Evolutionary conservation across 2,329 filamentous ascomycete species (phyloP).

Genomic region (Claviceps arundinis): DNA sequence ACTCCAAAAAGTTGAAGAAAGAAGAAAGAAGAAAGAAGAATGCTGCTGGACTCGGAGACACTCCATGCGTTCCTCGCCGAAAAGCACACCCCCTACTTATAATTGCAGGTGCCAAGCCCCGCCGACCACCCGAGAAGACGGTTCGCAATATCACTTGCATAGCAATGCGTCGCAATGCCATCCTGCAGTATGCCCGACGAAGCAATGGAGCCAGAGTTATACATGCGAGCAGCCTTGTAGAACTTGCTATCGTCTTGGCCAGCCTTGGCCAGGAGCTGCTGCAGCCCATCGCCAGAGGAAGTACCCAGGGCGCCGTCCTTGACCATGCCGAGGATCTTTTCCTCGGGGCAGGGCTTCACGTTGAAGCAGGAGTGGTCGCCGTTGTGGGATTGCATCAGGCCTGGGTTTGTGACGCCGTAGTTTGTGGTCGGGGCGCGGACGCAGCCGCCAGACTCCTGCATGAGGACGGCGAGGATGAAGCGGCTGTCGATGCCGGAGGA

Average conservation of each 20-base stretch:
- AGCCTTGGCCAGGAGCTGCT: conserved; percentile 18
- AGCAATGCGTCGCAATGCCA: conserved; percentile 33
- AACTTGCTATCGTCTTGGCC: conserved; percentile 13
- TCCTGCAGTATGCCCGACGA: conserved; percentile 24
- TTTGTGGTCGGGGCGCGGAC: conserved; percentile 26
- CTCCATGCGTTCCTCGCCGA: background rate
- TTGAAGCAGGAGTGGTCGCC: conserved; percentile 20
- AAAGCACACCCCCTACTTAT: background rate
- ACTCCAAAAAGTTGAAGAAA: background rate
- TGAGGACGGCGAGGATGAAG: conserved; percentile 28
- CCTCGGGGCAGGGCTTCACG: conserved; percentile 15
- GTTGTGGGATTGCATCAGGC: conserved; percentile 26
- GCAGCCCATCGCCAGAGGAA: conserved; percentile 26
- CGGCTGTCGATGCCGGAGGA: conserved; percentile 21
- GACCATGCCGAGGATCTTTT: conserved; percentile 18
- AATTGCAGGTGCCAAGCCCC: background rate
- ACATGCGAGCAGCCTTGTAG: conserved; percentile 33
- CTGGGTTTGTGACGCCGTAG: conserved; percentile 28
- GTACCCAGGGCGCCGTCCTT: conserved; percentile 30
- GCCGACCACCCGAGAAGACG: conserved; percentile 2
- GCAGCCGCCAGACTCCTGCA: conserved; percentile 32
- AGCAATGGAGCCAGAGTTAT: conserved; percentile 34
- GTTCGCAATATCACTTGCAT: conserved; percentile 33
- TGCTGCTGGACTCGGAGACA: background rate
- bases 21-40: background rate